Evolutionary conservation across 305 asterid species (phyloP), one percentile per base, ranked within the genome.

Genomic region (Euphrasia arctica): DNA sequence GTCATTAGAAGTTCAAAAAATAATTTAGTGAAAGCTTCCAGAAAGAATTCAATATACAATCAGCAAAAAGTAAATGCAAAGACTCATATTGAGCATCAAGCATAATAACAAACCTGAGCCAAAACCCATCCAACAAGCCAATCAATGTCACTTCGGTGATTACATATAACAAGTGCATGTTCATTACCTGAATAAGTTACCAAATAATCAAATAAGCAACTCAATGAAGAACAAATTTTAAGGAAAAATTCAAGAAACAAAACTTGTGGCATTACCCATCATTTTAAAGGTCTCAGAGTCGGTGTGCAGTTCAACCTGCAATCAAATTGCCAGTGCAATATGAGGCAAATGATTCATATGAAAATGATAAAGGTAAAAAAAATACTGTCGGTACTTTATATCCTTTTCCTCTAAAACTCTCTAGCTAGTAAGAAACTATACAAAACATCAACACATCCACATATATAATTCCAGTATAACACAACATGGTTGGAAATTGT

Each of bases 81-180:
- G n/a, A 63, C 11, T 61, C 45, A 2, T 58, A 42, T 8, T 48
- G 41, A 57, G 22, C 60, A 72, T 62, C 49, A 64, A 42, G 54
- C 10, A 66, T 49, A 60, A 51, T 51, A 47, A 48, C 76, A 55
- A 65, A 89, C 97, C 97, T 90, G 95, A 80, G 97, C 97, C 64
- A 87, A 64, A 69, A 90, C 82, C 97, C 97, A 90, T 74, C 97
- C 97, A 57, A 90, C 95, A 71, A 90, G 95, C 97, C 97, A 90
- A 69, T 90, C 97, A 55, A 90, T 85, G 73, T 90, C 97, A 78
- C 97, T 87, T 71, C 75, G 79, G 75, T 90, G 95, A 63, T 90
- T 90, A 67, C 73, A 79, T 43, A 82, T 80, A 57, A 87, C 75
- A 59, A 90, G 91, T 5, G 97, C 94, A 60, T 89, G 94, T 66